Evolutionary conservation across 2,329 filamentous ascomycete species (phyloP).

Genomic region (Polytolypa hystricis): DNA sequence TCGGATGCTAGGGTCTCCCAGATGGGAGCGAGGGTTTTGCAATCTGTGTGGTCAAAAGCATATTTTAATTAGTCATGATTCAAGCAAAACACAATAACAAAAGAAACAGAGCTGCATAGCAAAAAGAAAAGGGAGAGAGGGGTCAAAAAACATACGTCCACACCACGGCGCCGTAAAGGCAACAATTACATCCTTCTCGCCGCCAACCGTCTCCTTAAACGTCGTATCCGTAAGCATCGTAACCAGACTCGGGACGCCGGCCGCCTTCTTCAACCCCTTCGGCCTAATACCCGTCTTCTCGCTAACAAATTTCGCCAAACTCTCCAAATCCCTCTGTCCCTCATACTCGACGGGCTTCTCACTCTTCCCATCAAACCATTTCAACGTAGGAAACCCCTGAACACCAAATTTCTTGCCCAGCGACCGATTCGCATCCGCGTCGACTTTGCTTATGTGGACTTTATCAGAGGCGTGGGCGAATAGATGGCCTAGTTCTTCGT

Average conservation of each 20-base stretch:
- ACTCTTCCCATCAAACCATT: constrained; percentile 95
- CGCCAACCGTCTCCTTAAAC: constrained; percentile 68
- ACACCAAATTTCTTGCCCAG: constrained; percentile 80
- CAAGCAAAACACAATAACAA: constrained; percentile 1
- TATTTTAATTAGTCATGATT: too few relatives aligned
- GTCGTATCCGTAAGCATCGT: constrained; percentile 67
- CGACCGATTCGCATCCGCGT: constrained; percentile 77
- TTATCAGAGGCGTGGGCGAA: constrained; percentile 65
- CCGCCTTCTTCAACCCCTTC: constrained; percentile 50
- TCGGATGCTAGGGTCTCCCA: constrained; percentile 82
- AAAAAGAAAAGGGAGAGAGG: constrained; percentile 5
- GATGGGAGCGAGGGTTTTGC: constrained; percentile 81
- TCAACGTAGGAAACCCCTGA: constrained; percentile 91
- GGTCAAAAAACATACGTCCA: constrained; percentile 62
- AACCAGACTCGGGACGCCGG: constrained; percentile 66
- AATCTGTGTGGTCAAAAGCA: constrained; percentile 65
- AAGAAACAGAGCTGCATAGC: constrained; percentile 8
- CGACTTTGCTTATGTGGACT: constrained; percentile 87
- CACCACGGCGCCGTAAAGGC: constrained; percentile 98
- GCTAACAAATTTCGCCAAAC: constrained; percentile 64
- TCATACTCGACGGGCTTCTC: constrained; percentile 75
- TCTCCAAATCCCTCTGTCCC: constrained; percentile 77
- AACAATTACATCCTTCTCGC: constrained; percentile 81
- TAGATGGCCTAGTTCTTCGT: constrained; percentile 71
- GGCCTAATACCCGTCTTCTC: constrained; percentile 79